These are phyloP conservation scores for Alternaria sp. DNA, from an alignment of 2,329 filamentous ascomycete species.

Conservation along the genomic window DNA sequence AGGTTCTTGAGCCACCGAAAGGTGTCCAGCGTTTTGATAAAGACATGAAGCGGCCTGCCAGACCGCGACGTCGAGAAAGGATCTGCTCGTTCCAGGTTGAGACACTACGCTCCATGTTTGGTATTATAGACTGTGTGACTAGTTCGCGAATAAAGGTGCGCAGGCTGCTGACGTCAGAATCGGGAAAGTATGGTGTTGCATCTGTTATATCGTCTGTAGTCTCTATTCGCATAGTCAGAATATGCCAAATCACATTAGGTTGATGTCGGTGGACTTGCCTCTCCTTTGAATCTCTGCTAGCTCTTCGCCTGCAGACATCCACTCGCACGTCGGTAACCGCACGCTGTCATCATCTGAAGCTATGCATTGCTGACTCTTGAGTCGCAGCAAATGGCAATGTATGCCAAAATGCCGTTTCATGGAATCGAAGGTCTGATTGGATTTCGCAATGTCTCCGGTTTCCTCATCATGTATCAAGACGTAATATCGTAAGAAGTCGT, in stretches of 20 bases:
- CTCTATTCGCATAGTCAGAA: conserved; percentile 54
- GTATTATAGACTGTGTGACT: conserved; percentile 91
- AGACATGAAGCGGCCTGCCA: conserved; percentile 93
- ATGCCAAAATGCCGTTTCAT: conserved; percentile 99
- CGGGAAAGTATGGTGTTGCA: conserved; percentile 81
- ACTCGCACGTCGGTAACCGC: conserved; percentile 81
- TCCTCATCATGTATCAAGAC: conserved; percentile 97
- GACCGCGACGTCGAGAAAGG: conserved; percentile 84
- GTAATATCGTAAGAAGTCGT: conserved; percentile 94
- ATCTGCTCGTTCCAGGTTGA: conserved; percentile 98
- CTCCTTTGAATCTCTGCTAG: conserved; percentile 74
- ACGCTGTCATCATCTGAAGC: conserved; percentile 92
- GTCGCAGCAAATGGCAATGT: conserved; percentile 88
- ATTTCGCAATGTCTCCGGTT: conserved; percentile 87
- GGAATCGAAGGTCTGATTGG: conserved; percentile 90
- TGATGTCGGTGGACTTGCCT: conserved; percentile 52
- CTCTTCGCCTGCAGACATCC: conserved; percentile 89
- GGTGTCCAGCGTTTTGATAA: conserved; percentile 88
- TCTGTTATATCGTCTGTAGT: conserved; percentile 75
- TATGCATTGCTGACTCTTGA: conserved; percentile 84
- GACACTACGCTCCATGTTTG: conserved; percentile 93
- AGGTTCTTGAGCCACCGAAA: conserved; percentile 73
- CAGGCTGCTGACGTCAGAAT: conserved; percentile 89
- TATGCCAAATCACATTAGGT: not conserved
- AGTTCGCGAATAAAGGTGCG: conserved; percentile 91